phyloP scores from a whole-genome alignment of 192 early-diverging fungal species.

The Rhizoclosmatium sp. region DNA sequence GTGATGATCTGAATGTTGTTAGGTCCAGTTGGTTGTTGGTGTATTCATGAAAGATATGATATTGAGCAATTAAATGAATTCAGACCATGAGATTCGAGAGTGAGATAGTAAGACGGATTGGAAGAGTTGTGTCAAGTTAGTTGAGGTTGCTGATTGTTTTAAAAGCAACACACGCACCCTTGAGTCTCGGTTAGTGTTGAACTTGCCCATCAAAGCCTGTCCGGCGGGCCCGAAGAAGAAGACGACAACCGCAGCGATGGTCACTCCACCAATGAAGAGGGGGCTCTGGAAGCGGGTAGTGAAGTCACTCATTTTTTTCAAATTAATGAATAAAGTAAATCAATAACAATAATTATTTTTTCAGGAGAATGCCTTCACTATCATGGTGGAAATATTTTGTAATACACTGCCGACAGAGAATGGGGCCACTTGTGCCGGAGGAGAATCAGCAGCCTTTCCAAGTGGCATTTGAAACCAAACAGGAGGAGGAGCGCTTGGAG shows the following conservation, averaged over 20 bases:
- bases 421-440: not conserved
- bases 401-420: too few species aligned
- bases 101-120: not conserved
- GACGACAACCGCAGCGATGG: not conserved
- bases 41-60: not conserved
- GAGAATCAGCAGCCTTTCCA: conserved; percentile 11
- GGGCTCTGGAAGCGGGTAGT: not conserved
- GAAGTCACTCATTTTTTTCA: not conserved
- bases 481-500: conserved; percentile 16
- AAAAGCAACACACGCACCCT: conserved; percentile 4
- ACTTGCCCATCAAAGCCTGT: not conserved
- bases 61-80: not conserved
- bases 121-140: not conserved
- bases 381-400: too few species aligned
- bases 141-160: not conserved
- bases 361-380: too few species aligned
- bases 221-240: conserved; percentile 30
- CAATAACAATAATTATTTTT: too few species aligned
- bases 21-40: too few species aligned
- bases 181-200: conserved; percentile 7
- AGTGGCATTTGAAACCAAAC: conserved; percentile 24
- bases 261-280: not conserved
- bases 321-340: too few species aligned
- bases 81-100: not conserved
- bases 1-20: conserved; percentile 23